Percentiles rank a stretch among this genome's conserved stretches.
Conservation (phyloP, 2,329 filamentous ascomycete species). For the Fusarium protoensiforme region DNA sequence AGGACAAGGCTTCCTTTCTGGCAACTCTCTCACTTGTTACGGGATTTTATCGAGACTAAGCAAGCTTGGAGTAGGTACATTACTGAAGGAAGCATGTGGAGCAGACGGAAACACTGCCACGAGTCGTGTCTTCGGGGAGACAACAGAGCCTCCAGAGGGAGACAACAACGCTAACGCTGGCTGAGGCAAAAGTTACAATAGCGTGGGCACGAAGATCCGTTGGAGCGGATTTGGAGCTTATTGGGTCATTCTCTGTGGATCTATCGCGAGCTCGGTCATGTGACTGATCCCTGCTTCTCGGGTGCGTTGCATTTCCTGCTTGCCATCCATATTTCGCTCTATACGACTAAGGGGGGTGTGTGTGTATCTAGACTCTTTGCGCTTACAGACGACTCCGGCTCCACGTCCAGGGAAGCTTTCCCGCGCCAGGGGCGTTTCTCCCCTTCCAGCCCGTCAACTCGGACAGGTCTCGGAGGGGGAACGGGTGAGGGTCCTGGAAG, state of each 20-base stretch:
- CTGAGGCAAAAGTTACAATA: not conserved
- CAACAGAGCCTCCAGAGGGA: slow-evolving; percentile 18
- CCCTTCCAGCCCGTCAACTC: slow-evolving; percentile 37
- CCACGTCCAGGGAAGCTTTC: slow-evolving; percentile 39
- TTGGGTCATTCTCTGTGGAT: slow-evolving; percentile 6
- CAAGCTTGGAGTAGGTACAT: not conserved
- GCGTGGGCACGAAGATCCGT: slow-evolving; percentile 5
- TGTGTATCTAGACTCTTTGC: not conserved
- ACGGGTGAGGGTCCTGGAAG: slow-evolving; percentile 38
- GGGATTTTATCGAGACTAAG: not conserved
- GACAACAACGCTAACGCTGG: slow-evolving; percentile 25
- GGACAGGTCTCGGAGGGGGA: slow-evolving; percentile 28
- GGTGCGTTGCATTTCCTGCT: not conserved
- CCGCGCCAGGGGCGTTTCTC: slow-evolving; percentile 31
- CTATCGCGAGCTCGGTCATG: slow-evolving; percentile 19
- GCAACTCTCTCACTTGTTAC: not conserved
- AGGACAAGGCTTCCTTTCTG: not conserved
- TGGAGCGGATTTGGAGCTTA: slow-evolving; percentile 7
- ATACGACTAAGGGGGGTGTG: not conserved
- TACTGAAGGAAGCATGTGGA: not conserved
- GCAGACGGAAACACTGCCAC: not conserved
- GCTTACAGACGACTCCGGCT: slow-evolving; percentile 30
- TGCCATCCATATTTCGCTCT: not conserved
- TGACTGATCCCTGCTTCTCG: slow-evolving; percentile 13
- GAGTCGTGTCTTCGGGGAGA: slow-evolving; percentile 4